Percentiles rank a stretch among this genome's conserved stretches.
Evolutionary conservation across 495 filamentous ascomycete species (phyloP).

Genomic region (Geoglossum glabrum): DNA sequence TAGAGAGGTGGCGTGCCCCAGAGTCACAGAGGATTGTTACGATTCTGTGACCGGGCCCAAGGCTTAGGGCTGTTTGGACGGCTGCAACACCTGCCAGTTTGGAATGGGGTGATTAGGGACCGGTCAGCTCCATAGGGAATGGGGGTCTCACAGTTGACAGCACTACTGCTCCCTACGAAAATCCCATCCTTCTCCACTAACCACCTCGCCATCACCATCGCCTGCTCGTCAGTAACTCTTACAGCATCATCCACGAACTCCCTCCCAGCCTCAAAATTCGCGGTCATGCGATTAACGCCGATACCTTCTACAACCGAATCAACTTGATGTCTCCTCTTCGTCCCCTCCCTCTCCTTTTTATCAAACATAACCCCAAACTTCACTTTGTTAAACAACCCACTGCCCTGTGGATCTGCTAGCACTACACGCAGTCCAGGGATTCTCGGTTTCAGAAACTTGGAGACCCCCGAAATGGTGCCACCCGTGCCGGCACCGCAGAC

Average conservation of each 20-base stretch:
- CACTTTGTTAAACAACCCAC: slow-evolving; percentile 78
- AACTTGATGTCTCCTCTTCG: slow-evolving; percentile 69
- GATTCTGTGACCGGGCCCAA: slow-evolving; percentile 61
- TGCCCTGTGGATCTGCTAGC: slow-evolving; percentile 85
- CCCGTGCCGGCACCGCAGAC: slow-evolving; percentile 92
- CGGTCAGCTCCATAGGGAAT: background rate
- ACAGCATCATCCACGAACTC: slow-evolving; percentile 77
- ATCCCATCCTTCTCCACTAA: slow-evolving; percentile 91
- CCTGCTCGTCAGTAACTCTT: slow-evolving; percentile 79
- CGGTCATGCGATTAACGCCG: slow-evolving; percentile 78
- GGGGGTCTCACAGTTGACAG: slow-evolving; percentile 61
- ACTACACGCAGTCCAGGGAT: slow-evolving; percentile 48
- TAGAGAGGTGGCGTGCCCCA: slow-evolving; percentile 75
- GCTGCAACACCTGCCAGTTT: slow-evolving; percentile 63
- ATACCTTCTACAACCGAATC: slow-evolving; percentile 95
- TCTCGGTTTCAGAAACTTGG: slow-evolving; percentile 55
- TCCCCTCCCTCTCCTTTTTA: slow-evolving; percentile 69
- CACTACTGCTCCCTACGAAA: slow-evolving; percentile 82
- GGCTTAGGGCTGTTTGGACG: slow-evolving; percentile 49
- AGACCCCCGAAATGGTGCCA: slow-evolving; percentile 77
- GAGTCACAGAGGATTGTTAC: slow-evolving; percentile 88
- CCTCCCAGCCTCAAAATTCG: slow-evolving; percentile 75
- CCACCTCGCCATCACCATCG: slow-evolving; percentile 81
- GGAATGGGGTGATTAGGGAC: background rate
- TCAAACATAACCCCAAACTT: slow-evolving; percentile 94